Evolutionary conservation across 2,329 filamentous ascomycete species (phyloP).

Genomic region (Periglandula ipomoeae): DNA sequence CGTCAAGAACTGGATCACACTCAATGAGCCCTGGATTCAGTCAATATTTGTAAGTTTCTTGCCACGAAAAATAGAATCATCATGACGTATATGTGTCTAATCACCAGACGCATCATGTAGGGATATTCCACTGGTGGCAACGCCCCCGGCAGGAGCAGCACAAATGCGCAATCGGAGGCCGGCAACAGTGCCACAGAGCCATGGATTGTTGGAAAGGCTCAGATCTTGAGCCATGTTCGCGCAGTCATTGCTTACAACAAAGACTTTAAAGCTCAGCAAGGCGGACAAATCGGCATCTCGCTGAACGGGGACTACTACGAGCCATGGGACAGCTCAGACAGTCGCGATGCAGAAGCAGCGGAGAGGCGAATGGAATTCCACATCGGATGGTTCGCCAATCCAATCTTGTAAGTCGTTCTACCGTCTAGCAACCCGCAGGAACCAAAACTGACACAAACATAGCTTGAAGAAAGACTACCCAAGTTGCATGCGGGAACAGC

Average conservation of each 20-base stretch:
- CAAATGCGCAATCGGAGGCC: conserved; percentile 11
- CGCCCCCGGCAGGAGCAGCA: conserved; percentile 22
- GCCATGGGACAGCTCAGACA: conserved; percentile 22
- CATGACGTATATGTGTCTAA: not conserved
- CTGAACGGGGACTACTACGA: conserved; percentile 30
- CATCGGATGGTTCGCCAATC: conserved; percentile 31
- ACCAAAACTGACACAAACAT: not conserved
- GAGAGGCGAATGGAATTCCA: conserved; percentile 27
- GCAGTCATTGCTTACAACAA: conserved; percentile 22
- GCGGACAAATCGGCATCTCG: conserved; percentile 25
- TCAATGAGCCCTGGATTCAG: conserved; percentile 31
- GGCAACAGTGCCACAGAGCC: conserved; percentile 26
- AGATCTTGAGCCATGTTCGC: conserved; percentile 27
- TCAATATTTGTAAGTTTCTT: conserved; percentile 21
- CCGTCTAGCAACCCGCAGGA: not conserved
- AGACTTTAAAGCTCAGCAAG: conserved; percentile 21
- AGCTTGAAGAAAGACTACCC: conserved; percentile 24
- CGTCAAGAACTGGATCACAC: conserved; percentile 29
- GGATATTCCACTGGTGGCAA: conserved; percentile 25
- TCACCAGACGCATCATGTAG: conserved; percentile 5
- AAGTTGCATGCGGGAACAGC: conserved; percentile 24
- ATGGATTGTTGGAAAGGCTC: conserved; percentile 25
- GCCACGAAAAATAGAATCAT: not conserved
- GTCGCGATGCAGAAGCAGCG: conserved; percentile 20
- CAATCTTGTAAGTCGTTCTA: conserved; percentile 23